Evolutionary conservation across 2,329 filamentous ascomycete genomes (phyloP).

Genomic region (Apiospora kogelbergensis): DNA sequence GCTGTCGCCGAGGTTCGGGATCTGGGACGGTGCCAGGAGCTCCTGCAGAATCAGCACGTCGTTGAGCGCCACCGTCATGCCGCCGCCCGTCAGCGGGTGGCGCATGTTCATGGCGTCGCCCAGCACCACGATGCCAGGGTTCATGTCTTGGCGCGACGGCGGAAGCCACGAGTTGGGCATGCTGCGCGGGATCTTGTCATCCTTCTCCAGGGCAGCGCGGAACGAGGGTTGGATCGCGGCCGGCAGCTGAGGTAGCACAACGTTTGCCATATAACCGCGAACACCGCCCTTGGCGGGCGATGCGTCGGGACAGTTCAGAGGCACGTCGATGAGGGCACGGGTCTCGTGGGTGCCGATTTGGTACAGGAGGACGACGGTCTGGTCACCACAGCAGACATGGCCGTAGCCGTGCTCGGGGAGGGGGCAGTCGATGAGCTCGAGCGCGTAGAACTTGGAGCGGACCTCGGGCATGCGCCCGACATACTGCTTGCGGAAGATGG

Average conservation of each 20-base stretch:
- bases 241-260: slow-evolving; percentile 78
- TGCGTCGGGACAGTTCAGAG: slow-evolving; percentile 72
- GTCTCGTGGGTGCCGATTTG: slow-evolving; percentile 97
- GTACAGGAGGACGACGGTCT: slow-evolving; percentile 82
- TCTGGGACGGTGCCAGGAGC: slow-evolving; percentile 66
- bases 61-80: slow-evolving; percentile 97
- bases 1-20: slow-evolving; percentile 70
- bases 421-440: slow-evolving; percentile 86
- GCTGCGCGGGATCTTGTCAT: slow-evolving; percentile 71
- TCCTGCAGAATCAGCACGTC: slow-evolving; percentile 79
- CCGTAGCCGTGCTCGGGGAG: slow-evolving; percentile 76
- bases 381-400: slow-evolving; percentile 81
- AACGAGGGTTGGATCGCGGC: slow-evolving; percentile 71
- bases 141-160: slow-evolving; percentile 66
- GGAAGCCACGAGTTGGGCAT: slow-evolving; percentile 98
- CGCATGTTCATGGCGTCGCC: slow-evolving; percentile 99
- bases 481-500: slow-evolving; percentile 83
- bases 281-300: slow-evolving; percentile 76
- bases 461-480: slow-evolving; percentile 66
- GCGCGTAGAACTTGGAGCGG: slow-evolving; percentile 86
- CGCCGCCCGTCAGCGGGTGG: slow-evolving; percentile 94
- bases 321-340: slow-evolving; percentile 84
- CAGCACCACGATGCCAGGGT: slow-evolving; percentile 74
- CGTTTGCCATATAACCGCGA: slow-evolving; percentile 77
- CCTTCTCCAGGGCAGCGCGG: slow-evolving; percentile 67